A percentile compares a stretch with the other conserved stretches of the same genome.
Conservation (phyloP, 129 eudicot genomes). For the Rutidosis leptorrhynchoides region DNA sequence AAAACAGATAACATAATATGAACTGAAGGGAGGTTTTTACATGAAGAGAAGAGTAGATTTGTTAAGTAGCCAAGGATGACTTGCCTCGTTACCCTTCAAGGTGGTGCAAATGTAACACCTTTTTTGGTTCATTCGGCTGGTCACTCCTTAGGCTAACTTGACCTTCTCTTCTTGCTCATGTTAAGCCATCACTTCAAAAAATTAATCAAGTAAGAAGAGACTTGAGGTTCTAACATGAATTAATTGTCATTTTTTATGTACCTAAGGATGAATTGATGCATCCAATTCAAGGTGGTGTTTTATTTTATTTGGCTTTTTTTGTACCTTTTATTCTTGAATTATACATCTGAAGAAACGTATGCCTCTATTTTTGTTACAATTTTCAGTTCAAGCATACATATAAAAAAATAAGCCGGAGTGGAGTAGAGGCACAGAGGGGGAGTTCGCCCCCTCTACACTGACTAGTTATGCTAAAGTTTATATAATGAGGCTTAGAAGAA, state of each 20-base stretch:
- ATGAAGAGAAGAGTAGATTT: slow-evolving; percentile 21
- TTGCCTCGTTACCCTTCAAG: slow-evolving; percentile 39
- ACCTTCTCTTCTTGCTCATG: slow-evolving; percentile 27
- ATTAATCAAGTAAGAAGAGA: neutral
- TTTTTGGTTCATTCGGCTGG: slow-evolving; percentile 24
- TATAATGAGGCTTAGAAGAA: no score
- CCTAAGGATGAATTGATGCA: slow-evolving; percentile 46
- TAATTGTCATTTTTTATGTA: slow-evolving; percentile 17
- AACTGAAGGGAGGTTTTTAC: slow-evolving; percentile 16
- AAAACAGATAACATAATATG: neutral
- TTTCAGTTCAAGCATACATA: neutral
- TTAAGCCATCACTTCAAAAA: slow-evolving; percentile 1
- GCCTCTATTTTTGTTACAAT: neutral
- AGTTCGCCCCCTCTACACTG: no score
- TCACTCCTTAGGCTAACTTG: slow-evolving; percentile 24
- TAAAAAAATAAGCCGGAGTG: no score
- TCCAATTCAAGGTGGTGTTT: slow-evolving; percentile 16
- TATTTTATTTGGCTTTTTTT: slow-evolving; percentile 3
- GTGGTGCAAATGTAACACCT: neutral
- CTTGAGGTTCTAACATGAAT: slow-evolving; percentile 9
- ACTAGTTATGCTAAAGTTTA: no score
- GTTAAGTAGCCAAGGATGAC: slow-evolving; percentile 73
- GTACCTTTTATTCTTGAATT: slow-evolving; percentile 11
- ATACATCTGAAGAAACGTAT: neutral
- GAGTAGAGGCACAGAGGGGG: no score